Percentiles rank a stretch among this genome's conserved stretches.
Evolutionary conservation across 345 rosid genomes (phyloP).

Genomic region (Euphorbia peplus): DNA sequence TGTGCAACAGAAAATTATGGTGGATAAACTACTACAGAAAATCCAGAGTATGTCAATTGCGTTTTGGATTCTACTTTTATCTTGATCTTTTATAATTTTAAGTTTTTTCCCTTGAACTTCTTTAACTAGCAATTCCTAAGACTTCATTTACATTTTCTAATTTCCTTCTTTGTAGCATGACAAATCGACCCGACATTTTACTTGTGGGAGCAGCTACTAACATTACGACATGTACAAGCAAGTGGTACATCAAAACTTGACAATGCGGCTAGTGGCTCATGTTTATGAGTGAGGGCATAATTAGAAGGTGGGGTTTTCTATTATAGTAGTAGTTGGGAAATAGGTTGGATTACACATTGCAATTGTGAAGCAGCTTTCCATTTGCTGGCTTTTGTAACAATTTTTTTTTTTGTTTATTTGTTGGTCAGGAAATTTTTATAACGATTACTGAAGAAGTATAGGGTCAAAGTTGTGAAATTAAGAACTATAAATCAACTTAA

Average conservation of each 20-base stretch:
- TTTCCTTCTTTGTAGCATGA: slow-evolving; percentile 2
- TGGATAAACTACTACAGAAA: slow-evolving; percentile 60
- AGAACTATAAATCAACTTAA: too few species aligned
- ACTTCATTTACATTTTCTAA: neutral
- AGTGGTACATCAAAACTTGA: neutral
- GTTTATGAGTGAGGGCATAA: neutral
- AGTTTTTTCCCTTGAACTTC: neutral
- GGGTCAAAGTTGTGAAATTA: too few species aligned
- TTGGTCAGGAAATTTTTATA: too few species aligned
- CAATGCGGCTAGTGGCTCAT: neutral
- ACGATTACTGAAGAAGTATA: too few species aligned
- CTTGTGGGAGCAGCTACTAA: neutral
- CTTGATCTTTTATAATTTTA: neutral
- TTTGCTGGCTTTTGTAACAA: too few species aligned
- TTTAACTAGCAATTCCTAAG: neutral
- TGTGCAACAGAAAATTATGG: slow-evolving; percentile 74
- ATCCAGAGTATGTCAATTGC: slow-evolving; percentile 25
- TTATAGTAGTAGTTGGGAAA: too few species aligned
- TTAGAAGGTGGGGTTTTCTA: neutral
- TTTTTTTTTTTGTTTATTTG: too few species aligned
- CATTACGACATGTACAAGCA: neutral
- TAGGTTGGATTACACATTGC: too few species aligned
- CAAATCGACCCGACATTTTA: neutral
- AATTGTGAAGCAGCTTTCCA: too few species aligned
- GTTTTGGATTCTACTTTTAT: neutral